phyloP scores from a whole-genome alignment of 139 green algal species.

The Microglena sp. region DNA sequence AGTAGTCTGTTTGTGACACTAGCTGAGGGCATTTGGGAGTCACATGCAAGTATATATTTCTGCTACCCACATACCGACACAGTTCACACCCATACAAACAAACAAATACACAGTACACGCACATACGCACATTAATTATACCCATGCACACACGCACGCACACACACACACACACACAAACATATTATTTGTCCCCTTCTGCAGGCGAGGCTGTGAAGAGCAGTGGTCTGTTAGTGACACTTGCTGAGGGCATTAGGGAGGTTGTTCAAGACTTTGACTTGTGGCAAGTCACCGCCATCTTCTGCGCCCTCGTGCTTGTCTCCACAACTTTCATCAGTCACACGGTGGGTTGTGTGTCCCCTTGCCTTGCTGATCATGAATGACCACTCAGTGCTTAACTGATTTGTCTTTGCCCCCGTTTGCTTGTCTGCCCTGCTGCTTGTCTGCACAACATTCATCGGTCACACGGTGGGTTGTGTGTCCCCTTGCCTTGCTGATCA shows the following conservation, averaged over 20 bases:
- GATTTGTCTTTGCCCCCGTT: no score
- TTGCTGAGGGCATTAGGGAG: conserved; percentile 21
- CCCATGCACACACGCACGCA: not conserved
- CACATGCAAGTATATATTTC: no score
- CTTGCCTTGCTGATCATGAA: no score
- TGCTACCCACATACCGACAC: no score
- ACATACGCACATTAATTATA: not conserved
- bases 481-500: no score
- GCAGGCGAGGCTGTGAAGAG: conserved; percentile 40
- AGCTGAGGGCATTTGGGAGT: conserved; percentile 14
- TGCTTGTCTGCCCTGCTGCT: conserved; percentile 54
- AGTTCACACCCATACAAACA: no score
- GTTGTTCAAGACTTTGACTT: conserved; percentile 15
- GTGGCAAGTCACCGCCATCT: conserved; percentile 39
- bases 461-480: conserved; percentile 43
- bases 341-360: conserved; percentile 39
- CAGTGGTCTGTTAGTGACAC: conserved; percentile 34
- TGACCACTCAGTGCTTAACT: no score
- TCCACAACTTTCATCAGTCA: conserved; percentile 60
- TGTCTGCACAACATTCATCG: conserved; percentile 58
- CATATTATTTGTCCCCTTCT: no score
- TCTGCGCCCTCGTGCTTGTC: conserved; percentile 50
- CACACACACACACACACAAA: conserved; percentile 2
- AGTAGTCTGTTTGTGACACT: conserved; percentile 38
- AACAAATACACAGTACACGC: not conserved